A percentile compares a stretch with the other conserved stretches of the same genome.
These are phyloP conservation scores for Trichoderma asperellum DNA, from an alignment of 2,329 filamentous ascomycete species.

Conservation along the genomic window DNA sequence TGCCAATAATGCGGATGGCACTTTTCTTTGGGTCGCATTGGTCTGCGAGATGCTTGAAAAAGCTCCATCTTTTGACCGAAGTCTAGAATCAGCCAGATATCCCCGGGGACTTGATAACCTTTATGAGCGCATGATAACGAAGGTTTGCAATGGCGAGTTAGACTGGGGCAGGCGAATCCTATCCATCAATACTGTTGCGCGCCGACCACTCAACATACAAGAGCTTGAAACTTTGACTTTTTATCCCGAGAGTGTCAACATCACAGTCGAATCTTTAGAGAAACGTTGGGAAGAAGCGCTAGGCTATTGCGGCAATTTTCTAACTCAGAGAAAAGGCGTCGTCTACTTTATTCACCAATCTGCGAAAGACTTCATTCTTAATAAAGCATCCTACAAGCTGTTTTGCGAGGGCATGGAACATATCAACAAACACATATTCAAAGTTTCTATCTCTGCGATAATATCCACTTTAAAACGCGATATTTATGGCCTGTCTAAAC, in stretches of 20 bases:
- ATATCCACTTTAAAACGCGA: background rate
- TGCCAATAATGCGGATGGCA: conserved; percentile 42
- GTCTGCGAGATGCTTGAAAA: conserved; percentile 13
- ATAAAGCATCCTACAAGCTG: conserved; percentile 35
- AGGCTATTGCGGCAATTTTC: conserved; percentile 46
- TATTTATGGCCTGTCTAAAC: background rate
- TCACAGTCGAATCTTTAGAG: background rate
- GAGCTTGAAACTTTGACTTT: conserved; percentile 34
- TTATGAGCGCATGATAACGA: conserved; percentile 45
- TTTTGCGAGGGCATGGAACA: conserved; percentile 30
- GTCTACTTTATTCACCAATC: conserved; percentile 49
- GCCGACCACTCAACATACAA: conserved; percentile 42
- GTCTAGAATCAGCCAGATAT: conserved; percentile 30
- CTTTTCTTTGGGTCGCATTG: conserved; percentile 38
- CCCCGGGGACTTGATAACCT: conserved; percentile 43
- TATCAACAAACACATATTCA: background rate
- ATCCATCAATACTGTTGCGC: conserved; percentile 36
- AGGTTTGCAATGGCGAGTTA: conserved; percentile 34
- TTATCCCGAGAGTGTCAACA: background rate
- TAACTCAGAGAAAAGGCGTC: conserved; percentile 39
- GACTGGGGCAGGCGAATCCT: conserved; percentile 43
- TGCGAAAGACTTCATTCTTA: conserved; percentile 48
- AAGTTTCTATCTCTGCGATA: background rate
- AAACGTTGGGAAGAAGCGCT: conserved; percentile 23
- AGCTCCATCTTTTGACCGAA: background rate